Evolutionary conservation across 345 rosid genomes (phyloP), one percentile per base, ranked within the genome.

Genomic region (Murraya paniculata): DNA sequence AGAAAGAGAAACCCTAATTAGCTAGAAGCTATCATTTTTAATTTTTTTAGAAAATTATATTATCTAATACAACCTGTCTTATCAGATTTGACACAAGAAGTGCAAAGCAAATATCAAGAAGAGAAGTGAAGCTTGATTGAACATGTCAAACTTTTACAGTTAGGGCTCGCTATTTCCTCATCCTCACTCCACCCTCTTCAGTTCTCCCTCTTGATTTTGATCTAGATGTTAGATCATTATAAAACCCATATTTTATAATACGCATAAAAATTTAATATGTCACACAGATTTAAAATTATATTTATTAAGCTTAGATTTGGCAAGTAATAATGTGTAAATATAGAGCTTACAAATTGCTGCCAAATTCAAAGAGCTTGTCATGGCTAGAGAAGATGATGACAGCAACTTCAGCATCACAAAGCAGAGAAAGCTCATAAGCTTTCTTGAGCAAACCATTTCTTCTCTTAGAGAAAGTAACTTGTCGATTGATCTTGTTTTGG

Each of bases 361-460:
- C 82, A 71, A 84, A 86, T 77, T 86, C 89, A 25, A 14, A 78
- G 76, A 82, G 78, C 71, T 77, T 84, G 76, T 83, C 87, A 5
- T 71, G 68, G 83, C 81, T 70, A 38, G 89, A 86, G 79, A 86
- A 86, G 71, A 86, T 74, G 75, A 86, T 78, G 39, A 86, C 69
- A 71, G 87, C 89, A 30, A 84, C 78, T 68, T 84, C 84, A 55
- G 80, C 80, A 62, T 86, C 89, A 57, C 89, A 86, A 6, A 86
- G 86, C 14, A 86, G 78, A 31, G 89, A 86, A 38, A 86, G 81
- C 64, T 86, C 86, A 55, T 61, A 84, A 22, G 83, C 87, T 64
- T 86, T 86, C 68, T 86, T 86, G 30, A 84, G 74, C 74, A 86
- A 72, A 62, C 89, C 87, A 60, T 84, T 84, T 75, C 81, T 86